phyloP scores from a whole-genome alignment of 202 grass and related monocot genomes.

The Schoenoplectus triqueter region DNA sequence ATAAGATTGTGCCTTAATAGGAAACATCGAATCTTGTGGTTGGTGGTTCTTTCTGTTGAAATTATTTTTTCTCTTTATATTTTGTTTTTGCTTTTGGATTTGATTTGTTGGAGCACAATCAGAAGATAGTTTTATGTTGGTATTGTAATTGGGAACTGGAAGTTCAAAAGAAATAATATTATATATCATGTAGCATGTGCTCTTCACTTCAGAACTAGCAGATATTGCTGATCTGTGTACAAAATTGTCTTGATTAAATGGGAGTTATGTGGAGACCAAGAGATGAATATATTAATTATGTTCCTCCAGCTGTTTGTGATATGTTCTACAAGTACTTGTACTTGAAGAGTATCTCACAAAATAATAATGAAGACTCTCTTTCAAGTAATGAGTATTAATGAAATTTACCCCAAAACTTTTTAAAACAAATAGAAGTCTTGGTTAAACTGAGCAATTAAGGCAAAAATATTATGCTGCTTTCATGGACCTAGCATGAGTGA shows the following conservation, averaged over 20 bases:
- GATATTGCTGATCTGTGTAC: too few species aligned
- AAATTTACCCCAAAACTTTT: not conserved
- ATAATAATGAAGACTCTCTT: slow-evolving; percentile 10
- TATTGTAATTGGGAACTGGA: not conserved
- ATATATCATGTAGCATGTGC: not conserved
- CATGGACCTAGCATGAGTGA: not conserved
- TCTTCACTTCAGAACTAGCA: not conserved
- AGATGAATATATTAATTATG: too few species aligned
- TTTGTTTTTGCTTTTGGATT: slow-evolving; percentile 10
- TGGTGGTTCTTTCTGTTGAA: slow-evolving; percentile 29
- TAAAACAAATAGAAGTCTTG: too few species aligned
- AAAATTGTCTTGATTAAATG: not conserved
- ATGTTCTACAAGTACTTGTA: not conserved
- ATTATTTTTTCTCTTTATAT: slow-evolving; percentile 23
- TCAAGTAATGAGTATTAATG: not conserved
- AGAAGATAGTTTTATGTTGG: not conserved
- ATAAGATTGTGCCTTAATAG: slow-evolving; percentile 73
- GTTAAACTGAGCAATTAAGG: not conserved
- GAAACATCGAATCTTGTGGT: not conserved
- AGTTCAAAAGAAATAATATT: not conserved
- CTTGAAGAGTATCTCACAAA: not conserved
- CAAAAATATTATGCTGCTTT: not conserved
- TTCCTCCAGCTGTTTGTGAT: not conserved
- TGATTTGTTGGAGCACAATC: slow-evolving; percentile 17
- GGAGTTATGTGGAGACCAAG: not conserved